Conservation (phyloP, 2,329 filamentous ascomycete species). For the Bipolaris gigantea region DNA sequence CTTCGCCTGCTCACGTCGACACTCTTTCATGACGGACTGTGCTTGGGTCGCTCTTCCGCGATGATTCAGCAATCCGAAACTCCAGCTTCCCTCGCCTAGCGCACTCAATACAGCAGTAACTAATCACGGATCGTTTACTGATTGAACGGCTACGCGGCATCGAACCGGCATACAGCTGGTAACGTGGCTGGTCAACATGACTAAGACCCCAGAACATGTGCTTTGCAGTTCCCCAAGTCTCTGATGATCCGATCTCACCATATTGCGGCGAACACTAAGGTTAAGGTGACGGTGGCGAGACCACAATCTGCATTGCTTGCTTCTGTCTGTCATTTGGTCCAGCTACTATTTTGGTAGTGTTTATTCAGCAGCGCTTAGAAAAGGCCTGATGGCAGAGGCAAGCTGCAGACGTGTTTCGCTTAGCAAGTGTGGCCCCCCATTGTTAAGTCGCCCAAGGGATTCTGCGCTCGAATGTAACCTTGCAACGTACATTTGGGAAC, state of each 20-base stretch:
- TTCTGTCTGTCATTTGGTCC: conserved; percentile 10
- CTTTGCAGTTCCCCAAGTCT: background rate
- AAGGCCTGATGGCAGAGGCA: conserved; percentile 20
- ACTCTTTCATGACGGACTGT: conserved; percentile 14
- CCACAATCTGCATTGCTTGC: conserved; percentile 18
- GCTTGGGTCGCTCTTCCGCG: conserved; percentile 9
- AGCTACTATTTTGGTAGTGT: conserved; percentile 31
- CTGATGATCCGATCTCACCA: conserved; percentile 14
- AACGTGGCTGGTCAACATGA: background rate
- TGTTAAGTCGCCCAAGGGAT: conserved; percentile 12
- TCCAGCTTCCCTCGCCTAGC: conserved; percentile 8
- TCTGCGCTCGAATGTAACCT: conserved; percentile 24
- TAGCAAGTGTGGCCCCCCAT: conserved; percentile 15
- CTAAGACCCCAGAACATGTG: conserved; percentile 1
- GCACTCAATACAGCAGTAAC: conserved; percentile 20
- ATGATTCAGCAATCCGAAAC: conserved; percentile 24
- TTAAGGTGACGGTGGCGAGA: conserved; percentile 22
- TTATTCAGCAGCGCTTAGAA: conserved; percentile 34
- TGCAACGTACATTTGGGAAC: conserved; percentile 14
- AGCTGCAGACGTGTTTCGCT: conserved; percentile 16
- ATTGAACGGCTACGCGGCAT: conserved; percentile 5
- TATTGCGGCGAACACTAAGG: conserved; percentile 23
- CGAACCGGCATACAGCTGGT: conserved; percentile 5
- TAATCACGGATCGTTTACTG: conserved; percentile 8
- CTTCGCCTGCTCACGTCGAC: conserved; percentile 11